Base-by-base conservation (phyloP, 805 yeast genomes). In the Ogataea populi-albae region DNA sequence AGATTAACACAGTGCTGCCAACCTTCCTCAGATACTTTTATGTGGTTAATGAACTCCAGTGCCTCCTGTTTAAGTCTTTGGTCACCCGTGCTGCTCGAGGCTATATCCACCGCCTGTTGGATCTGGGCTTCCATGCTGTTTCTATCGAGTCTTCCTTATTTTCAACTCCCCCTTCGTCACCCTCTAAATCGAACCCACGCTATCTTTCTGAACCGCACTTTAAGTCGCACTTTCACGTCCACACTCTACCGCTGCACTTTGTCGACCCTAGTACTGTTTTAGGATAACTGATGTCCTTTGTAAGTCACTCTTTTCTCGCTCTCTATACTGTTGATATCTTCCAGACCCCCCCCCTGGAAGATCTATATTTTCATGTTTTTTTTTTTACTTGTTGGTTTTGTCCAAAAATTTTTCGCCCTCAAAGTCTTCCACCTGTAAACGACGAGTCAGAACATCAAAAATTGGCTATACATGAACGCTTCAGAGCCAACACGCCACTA, bases 91-190 rank as follows among this genome's bases (percentile, higher is more conserved):
- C 85, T 81, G 57, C 79, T 77, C 35, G 84, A 73, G 6, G 95
- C 96, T 44, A 87, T 77, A 44, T 77, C 80, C 31, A 89, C 93
- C 26, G 95, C 96, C 64, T 86, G 93, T 59, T 77, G 86, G 52
- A 89, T 81, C 67, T 88, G 94, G 45, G 52, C 30, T 32, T 63
- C 66, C 66, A 62, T 62, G 6, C 17, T 22, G 25, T 14, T n/a
- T n/a, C n/a, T 6, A 12, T 8, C 15, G 11, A 22, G 11, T 11
- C 11, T 22, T 9, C 11, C 11, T 9, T 9, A 9, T 9, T 9
- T 22, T 9, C 24, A 9, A 9, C 11, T 11, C 11, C 11, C 24
- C 11, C 24, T 11, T 22, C 24, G 11, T 22, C 11, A 22, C 11
- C 24, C 24, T 9, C 24, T 9, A 22, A 22, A 22, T 11, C n/a